Evolutionary conservation across 257 asterid genomes (phyloP).

Genomic region (Henckelia pumila): DNA sequence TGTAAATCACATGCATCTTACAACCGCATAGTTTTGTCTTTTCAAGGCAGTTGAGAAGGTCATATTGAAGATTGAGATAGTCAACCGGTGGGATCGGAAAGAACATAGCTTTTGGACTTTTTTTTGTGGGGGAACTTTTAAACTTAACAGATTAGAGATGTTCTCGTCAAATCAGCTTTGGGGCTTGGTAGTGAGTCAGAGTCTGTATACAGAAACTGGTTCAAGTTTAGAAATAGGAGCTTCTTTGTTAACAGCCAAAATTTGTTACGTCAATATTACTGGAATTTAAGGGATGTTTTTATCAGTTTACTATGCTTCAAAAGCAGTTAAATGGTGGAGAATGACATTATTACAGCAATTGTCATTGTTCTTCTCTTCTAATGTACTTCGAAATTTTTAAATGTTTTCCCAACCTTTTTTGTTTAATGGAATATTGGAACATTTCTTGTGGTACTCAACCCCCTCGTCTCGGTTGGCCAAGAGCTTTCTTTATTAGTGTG

Average conservation of each 20-base stretch:
- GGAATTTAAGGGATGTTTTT: background rate
- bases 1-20: constrained; percentile 21
- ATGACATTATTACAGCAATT: too few relatives aligned
- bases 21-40: constrained; percentile 15
- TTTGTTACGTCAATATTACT: background rate
- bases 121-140: too few relatives aligned
- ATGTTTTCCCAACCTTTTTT: background rate
- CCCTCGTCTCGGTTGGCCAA: too few relatives aligned
- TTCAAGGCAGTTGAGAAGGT: constrained; percentile 27
- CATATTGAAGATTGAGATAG: background rate
- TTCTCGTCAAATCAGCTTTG: constrained; percentile 4
- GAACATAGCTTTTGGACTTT: background rate
- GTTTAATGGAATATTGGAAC: background rate
- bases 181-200: background rate
- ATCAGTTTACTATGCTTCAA: background rate
- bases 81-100: background rate
- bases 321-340: background rate
- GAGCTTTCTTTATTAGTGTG: too few relatives aligned
- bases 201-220: background rate
- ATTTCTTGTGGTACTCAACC: background rate
- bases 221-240: background rate
- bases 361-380: too few relatives aligned
- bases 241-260: background rate
- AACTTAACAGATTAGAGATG: constrained; percentile 14
- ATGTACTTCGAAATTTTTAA: too few relatives aligned